These are phyloP conservation scores for Agaricales sp. DNA, from an alignment of 1,284 basidiomycete genomes.

Conservation along the genomic window DNA sequence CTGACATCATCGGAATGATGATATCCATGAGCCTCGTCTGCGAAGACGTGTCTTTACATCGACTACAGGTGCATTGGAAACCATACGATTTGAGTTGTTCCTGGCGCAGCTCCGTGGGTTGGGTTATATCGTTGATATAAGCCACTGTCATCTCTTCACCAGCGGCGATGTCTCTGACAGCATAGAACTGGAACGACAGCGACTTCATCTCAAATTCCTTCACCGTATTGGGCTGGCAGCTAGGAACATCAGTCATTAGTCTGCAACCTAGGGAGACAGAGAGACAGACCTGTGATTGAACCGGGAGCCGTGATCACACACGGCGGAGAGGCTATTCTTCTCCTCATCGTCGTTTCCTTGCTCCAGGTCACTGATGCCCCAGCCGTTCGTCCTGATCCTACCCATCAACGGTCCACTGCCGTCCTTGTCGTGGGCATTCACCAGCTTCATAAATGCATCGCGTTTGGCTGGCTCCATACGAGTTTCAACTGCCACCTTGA, in stretches of 20 bases:
- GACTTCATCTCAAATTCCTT: slow-evolving; percentile 4
- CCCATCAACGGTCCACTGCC: not conserved
- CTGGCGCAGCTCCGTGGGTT: slow-evolving; percentile 1
- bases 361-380: not conserved
- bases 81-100: slow-evolving; percentile 4
- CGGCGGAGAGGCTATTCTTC: not conserved
- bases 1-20: not conserved
- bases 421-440: not conserved
- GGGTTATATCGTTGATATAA: not conserved
- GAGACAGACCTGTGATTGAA: not conserved
- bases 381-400: not conserved
- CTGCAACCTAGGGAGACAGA: not conserved
- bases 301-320: not conserved
- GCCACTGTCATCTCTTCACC: slow-evolving; percentile 6
- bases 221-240: slow-evolving; percentile 3
- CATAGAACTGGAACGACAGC: slow-evolving; percentile 4
- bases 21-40: not conserved
- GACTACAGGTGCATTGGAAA: slow-evolving; percentile 4
- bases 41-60: slow-evolving; percentile 5
- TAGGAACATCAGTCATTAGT: not conserved
- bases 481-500: not conserved
- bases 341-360: not conserved
- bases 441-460: not conserved
- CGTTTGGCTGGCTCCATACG: not conserved
- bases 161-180: slow-evolving; percentile 3